Conservation (phyloP, 768 basidiomycete species). For the Plicaturopsis crispa region DNA sequence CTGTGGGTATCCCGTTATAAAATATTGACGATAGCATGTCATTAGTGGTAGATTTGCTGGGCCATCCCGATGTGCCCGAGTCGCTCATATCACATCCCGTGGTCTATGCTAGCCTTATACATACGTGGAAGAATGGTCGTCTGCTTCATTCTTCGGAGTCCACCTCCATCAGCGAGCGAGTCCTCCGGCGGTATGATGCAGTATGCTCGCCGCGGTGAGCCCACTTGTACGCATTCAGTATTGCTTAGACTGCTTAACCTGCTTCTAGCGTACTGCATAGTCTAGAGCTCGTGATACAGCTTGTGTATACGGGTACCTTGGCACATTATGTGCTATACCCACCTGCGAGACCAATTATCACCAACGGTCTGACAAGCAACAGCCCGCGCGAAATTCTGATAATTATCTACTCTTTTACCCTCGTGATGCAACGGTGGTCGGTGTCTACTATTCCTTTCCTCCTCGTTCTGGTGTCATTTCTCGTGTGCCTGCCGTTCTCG, state of each 20-base stretch:
- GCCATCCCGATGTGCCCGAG: slow-evolving; percentile 21
- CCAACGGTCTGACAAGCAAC: slow-evolving; percentile 11
- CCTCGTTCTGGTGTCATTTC: slow-evolving; percentile 32
- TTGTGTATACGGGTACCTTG: slow-evolving; percentile 34
- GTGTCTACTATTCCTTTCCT: slow-evolving; percentile 24
- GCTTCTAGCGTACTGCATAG: slow-evolving; percentile 33
- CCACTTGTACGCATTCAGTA: neutral
- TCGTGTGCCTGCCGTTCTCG: slow-evolving; percentile 30
- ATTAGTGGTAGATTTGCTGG: slow-evolving; percentile 34
- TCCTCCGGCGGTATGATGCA: slow-evolving; percentile 24
- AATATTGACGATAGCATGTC: slow-evolving; percentile 2
- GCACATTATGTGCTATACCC: slow-evolving; percentile 34
- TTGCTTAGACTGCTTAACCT: slow-evolving; percentile 3
- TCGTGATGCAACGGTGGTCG: slow-evolving; percentile 24
- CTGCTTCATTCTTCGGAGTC: neutral
- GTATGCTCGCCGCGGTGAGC: slow-evolving; percentile 39
- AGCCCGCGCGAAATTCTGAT: slow-evolving; percentile 30
- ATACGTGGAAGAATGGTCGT: slow-evolving; percentile 33
- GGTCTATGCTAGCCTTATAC: slow-evolving; percentile 26
- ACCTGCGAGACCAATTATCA: slow-evolving; percentile 21
- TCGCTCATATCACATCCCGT: slow-evolving; percentile 33
- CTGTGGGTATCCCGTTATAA: neutral
- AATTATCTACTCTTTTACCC: slow-evolving; percentile 29
- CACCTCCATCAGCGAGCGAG: slow-evolving; percentile 4
- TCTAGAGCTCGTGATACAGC: slow-evolving; percentile 30